A percentile compares a stretch with the other conserved stretches of the same genome.
Evolutionary conservation across 768 basidiomycete genomes (phyloP).

Genomic region (Mycena pura): DNA sequence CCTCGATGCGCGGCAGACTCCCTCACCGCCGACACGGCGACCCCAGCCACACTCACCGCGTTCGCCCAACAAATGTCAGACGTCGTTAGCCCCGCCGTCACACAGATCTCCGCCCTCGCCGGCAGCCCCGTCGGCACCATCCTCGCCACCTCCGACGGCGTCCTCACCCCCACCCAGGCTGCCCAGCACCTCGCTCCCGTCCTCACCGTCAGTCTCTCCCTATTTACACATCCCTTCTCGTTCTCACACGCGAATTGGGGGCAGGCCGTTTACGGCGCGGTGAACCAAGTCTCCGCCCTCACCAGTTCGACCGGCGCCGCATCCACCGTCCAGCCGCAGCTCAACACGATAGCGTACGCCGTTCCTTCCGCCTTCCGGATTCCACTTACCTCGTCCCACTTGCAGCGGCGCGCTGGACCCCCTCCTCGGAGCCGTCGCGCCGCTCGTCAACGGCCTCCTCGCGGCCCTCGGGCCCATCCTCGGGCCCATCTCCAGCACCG

Average conservation of each 20-base stretch:
- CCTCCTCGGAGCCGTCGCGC: slow-evolving; percentile 7
- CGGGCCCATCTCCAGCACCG: neutral
- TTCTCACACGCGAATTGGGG: neutral
- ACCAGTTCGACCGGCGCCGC: neutral
- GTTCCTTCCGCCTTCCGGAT: neutral
- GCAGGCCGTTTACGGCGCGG: slow-evolving; percentile 14
- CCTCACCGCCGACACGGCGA: slow-evolving; percentile 1
- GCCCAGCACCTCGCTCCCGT: slow-evolving; percentile 17
- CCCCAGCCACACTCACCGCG: slow-evolving; percentile 13
- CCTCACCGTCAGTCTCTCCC: slow-evolving; percentile 1
- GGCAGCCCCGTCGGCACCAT: slow-evolving; percentile 10
- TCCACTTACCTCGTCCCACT: too few relatives aligned
- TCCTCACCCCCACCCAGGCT: slow-evolving; percentile 6
- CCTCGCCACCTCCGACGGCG: slow-evolving; percentile 21
- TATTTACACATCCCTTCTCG: neutral
- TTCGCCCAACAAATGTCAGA: slow-evolving; percentile 1
- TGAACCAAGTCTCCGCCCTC: slow-evolving; percentile 9
- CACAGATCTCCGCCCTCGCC: slow-evolving; percentile 13
- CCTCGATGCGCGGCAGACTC: too few relatives aligned
- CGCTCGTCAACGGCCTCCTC: slow-evolving; percentile 22
- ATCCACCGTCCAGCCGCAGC: slow-evolving; percentile 8
- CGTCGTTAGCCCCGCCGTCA: slow-evolving; percentile 1
- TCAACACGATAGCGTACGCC: slow-evolving; percentile 13
- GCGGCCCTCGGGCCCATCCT: slow-evolving; percentile 12
- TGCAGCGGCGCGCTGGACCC: neutral